phyloP scores from a whole-genome alignment of 1,284 basidiomycete genomes.

The Puccinia horiana region DNA sequence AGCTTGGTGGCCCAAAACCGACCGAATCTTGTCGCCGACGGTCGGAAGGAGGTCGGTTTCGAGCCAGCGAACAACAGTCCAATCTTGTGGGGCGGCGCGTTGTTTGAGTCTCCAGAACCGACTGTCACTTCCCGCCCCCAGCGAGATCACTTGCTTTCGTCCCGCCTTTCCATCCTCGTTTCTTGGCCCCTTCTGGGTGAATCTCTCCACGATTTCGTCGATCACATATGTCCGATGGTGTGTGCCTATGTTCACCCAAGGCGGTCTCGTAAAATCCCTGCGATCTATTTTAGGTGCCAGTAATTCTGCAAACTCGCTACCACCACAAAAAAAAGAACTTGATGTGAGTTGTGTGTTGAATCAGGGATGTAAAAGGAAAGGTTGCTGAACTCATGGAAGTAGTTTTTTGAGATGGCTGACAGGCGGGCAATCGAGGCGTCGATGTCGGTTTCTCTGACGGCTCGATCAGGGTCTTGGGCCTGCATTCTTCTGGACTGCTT shows the following conservation, averaged over 20 bases:
- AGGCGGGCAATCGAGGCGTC: slow-evolving; percentile 75
- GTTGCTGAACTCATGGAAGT: slow-evolving; percentile 58
- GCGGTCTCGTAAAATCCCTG: slow-evolving; percentile 57
- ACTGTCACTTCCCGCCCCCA: slow-evolving; percentile 90
- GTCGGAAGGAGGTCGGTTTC: slow-evolving; percentile 35
- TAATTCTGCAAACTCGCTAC: slow-evolving; percentile 60
- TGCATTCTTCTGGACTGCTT: too few species aligned
- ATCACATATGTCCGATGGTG: slow-evolving; percentile 79
- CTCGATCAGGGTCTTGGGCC: slow-evolving; percentile 62
- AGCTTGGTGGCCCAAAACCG: background rate
- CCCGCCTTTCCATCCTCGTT: slow-evolving; percentile 56
- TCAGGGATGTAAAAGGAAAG: slow-evolving; percentile 59
- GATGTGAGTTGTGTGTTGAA: too few species aligned
- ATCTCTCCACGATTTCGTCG: slow-evolving; percentile 74
- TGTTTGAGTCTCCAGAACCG: slow-evolving; percentile 81
- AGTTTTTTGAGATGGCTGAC: slow-evolving; percentile 59
- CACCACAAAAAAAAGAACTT: too few species aligned
- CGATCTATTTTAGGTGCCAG: background rate
- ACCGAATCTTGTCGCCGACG: background rate
- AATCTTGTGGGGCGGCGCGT: background rate
- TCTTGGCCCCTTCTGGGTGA: slow-evolving; percentile 58
- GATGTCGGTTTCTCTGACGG: slow-evolving; percentile 71
- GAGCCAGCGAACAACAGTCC: slow-evolving; percentile 8
- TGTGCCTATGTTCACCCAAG: slow-evolving; percentile 93
- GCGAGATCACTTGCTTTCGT: slow-evolving; percentile 78